Evolutionary conservation across 176 grass and related monocot species (phyloP), one percentile per base, ranked within the genome.

Genomic region (Metroxylon sagu): DNA sequence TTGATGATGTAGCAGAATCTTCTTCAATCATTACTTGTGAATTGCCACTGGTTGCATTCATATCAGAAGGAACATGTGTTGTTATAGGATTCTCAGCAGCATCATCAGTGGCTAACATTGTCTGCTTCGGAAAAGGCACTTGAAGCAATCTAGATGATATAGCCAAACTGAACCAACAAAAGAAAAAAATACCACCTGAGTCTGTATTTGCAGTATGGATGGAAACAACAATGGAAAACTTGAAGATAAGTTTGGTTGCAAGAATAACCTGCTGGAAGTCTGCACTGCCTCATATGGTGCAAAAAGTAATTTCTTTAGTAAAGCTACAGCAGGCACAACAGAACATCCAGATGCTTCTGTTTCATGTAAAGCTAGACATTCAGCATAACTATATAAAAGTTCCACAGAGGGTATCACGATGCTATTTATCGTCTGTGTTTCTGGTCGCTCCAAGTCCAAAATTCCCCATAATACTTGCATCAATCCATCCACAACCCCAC

Each of bases 101-200:
- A 68, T 96, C 92, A 85, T 96, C 92, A 77, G 71, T 82, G 77
- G 72, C 61, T 74, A 96, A 64, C 83, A 96, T 96, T 78, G 92
- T 96, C 75, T 96, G 92, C 69, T 96, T 96, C 5, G 92, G 92
- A 69, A 96, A 96, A 76, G 92, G 92, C 6, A 96, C 92, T 88
- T 96, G 87, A 54, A 96, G 87, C 75, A 96, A 81, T 61, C 92
- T 65, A 29, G 92, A 96, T 82, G 92, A 90, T 75, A 96, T 90
- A 51, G 92, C 92, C 72, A 96, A 96, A 81, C 92, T 96, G 75
- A 73, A 80, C 15, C 55, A 60, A 10, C 43, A 60, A 71, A 71
- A 16, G 18, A 27, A 19, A 75, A 51, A 51, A 15, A n/a, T 4
- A 54, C 66, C 59, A 26, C 1, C 6, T 0, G 1, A 39, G 35